phyloP scores from a whole-genome alignment of 805 yeast genomes.

The Lipomyces yamadae region DNA sequence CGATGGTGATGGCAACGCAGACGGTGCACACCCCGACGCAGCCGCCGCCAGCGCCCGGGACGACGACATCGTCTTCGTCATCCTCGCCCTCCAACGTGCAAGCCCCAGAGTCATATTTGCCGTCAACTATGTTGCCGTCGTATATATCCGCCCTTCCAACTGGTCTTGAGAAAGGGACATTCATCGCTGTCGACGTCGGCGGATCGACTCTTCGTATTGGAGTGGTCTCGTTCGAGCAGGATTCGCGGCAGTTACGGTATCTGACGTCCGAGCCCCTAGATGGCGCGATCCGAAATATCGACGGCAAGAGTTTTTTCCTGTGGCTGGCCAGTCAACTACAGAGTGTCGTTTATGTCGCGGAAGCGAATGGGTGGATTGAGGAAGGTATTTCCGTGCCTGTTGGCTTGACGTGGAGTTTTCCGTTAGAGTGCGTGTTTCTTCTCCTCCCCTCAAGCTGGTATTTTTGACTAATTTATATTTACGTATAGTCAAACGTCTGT shows the following conservation, averaged over 20 bases:
- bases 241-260: slow-evolving; percentile 31
- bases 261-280: slow-evolving; percentile 37
- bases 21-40: slow-evolving; percentile 1
- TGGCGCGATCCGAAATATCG: slow-evolving; percentile 39
- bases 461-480: neutral
- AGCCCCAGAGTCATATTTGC: slow-evolving; percentile 5
- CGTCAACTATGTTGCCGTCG: slow-evolving; percentile 72
- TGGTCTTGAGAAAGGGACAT: slow-evolving; percentile 76
- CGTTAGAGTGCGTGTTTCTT: slow-evolving; percentile 37
- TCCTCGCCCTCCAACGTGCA: slow-evolving; percentile 7
- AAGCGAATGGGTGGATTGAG: slow-evolving; percentile 15
- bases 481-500: slow-evolving; percentile 35
- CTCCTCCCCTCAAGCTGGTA: neutral
- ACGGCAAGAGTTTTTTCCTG: slow-evolving; percentile 43
- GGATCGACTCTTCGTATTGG: slow-evolving; percentile 93
- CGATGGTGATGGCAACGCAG: slow-evolving; percentile 27
- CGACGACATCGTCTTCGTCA: slow-evolving; percentile 11
- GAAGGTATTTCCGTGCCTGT: slow-evolving; percentile 23
- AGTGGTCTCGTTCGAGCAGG: slow-evolving; percentile 70
- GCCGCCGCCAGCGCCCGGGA: neutral
- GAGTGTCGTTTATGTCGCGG: slow-evolving; percentile 18
- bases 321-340: slow-evolving; percentile 44
- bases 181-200: slow-evolving; percentile 85
- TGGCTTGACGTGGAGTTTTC: slow-evolving; percentile 48
- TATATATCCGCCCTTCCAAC: slow-evolving; percentile 76